These are phyloP conservation scores for Heritiera littoralis DNA, from an alignment of 345 rosid genomes.

Conservation along the genomic window DNA sequence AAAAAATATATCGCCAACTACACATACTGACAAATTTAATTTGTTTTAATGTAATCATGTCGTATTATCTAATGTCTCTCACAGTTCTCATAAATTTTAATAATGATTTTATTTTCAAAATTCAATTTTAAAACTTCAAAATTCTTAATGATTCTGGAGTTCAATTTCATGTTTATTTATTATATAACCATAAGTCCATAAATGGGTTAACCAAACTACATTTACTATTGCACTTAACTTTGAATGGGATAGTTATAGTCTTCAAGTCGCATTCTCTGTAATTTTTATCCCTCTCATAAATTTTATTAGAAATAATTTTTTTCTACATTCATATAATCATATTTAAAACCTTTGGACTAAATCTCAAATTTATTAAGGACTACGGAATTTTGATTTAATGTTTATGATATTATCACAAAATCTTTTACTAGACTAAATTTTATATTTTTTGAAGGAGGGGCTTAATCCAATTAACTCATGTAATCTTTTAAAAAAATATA, in stretches of 20 bases:
- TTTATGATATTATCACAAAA: neutral
- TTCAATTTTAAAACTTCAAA: neutral
- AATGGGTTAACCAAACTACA: neutral
- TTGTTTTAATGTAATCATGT: neutral
- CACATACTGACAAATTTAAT: neutral
- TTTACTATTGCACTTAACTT: neutral
- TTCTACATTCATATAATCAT: neutral
- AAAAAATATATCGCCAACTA: neutral
- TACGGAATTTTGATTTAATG: neutral
- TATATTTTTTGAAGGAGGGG: too few relatives aligned
- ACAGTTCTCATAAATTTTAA: neutral
- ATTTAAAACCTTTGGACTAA: neutral
- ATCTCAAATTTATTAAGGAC: neutral
- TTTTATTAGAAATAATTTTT: neutral
- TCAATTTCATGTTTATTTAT: neutral
- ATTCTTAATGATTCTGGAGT: neutral
- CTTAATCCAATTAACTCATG: too few relatives aligned
- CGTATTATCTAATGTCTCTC: neutral
- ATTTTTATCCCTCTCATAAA: neutral
- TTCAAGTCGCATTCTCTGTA: neutral
- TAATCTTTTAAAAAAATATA: too few relatives aligned
- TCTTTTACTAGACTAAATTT: too few relatives aligned
- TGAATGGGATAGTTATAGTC: neutral
- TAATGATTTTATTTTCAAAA: neutral
- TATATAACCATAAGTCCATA: neutral